Base-by-base conservation (phyloP, 768 basidiomycete species). In the Boletus tomentosulus region DNA sequence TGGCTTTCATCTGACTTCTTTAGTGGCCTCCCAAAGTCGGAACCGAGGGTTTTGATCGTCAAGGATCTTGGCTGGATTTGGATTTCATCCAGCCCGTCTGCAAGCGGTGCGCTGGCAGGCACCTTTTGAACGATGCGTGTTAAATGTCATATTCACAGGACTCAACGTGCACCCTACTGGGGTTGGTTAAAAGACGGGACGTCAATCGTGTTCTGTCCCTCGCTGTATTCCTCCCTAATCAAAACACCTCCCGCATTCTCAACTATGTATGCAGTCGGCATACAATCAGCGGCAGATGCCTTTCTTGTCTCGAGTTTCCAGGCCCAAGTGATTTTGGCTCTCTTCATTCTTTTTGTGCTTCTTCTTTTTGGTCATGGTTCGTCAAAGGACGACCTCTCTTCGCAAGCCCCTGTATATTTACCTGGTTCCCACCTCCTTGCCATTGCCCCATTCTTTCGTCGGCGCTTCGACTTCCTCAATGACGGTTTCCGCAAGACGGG, bases 401-500 rank as follows among this genome's bases (percentile, higher is more conserved):
- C 55, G n/a, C 66, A 66, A 43, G 68, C 77, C 39, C 83, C 87
- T 48, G 74, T 72, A 44, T 74, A 73, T 48, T 73, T 89, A 6
- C 86, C 87, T 41, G 80, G 83, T 41, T 73, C 74, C 39, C 77
- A 79, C 53, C 71, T 86, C 51, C 76, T 81, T 61, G 76, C 80
- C 57, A 83, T 86, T 51, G 64, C 72, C 30, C 81, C 86, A 15
- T 90, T 90, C 76, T 89, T 88, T 66, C 80, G 78, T 44, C 73
- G 71, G 59, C 78, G 87, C 50, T 83, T 83, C 62, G 87, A 89
- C 62, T 90, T 90, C 67, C 64, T 90, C 55, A 83, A 82, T 62
- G 80, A 82, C 74, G 87, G 83, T 13, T 87, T 89, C 68, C 78
- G 80, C 55, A 79, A 78, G 48, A 85, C 85, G 27, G 85, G 85